A percentile compares a stretch with the other conserved stretches of the same genome.
phyloP scores from a whole-genome alignment of 495 filamentous ascomycete species.

The Alectoria sarmentosa region DNA sequence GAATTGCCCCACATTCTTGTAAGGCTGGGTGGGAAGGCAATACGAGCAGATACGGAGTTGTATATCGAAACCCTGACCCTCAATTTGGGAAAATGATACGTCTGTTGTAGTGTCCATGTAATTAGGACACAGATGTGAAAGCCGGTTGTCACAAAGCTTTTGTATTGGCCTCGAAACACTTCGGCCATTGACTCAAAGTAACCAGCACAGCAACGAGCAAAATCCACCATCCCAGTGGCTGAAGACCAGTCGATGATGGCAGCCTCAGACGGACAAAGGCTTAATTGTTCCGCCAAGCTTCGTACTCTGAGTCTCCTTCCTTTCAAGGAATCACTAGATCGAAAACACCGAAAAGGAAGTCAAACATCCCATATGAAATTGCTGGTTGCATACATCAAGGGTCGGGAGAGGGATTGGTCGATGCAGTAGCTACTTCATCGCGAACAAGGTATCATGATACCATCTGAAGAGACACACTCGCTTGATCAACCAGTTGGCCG shows the following conservation, averaged over 20 bases:
- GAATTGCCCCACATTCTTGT: conserved; percentile 2
- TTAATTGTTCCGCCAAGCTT: no score
- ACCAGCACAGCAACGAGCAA: background rate
- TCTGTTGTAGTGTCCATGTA: background rate
- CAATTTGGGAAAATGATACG: background rate
- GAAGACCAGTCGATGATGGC: background rate
- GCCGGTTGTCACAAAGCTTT: no score
- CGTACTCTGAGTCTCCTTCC: background rate
- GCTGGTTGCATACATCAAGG: background rate
- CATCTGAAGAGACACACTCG: background rate
- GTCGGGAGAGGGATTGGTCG: background rate
- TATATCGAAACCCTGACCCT: background rate
- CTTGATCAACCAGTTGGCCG: background rate
- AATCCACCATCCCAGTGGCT: background rate
- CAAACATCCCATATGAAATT: background rate
- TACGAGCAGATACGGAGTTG: no score
- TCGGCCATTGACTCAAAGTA: background rate
- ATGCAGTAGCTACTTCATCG: background rate
- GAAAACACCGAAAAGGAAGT: background rate
- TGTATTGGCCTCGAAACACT: background rate
- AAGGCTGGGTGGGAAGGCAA: background rate
- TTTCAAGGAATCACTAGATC: background rate
- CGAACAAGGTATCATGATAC: background rate
- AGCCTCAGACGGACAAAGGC: no score
- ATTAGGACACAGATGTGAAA: background rate